Percentiles rank a stretch among this genome's conserved stretches.
Evolutionary conservation across 1,284 basidiomycete species (phyloP).

Genomic region (Pseudozyma tsukubaensis): DNA sequence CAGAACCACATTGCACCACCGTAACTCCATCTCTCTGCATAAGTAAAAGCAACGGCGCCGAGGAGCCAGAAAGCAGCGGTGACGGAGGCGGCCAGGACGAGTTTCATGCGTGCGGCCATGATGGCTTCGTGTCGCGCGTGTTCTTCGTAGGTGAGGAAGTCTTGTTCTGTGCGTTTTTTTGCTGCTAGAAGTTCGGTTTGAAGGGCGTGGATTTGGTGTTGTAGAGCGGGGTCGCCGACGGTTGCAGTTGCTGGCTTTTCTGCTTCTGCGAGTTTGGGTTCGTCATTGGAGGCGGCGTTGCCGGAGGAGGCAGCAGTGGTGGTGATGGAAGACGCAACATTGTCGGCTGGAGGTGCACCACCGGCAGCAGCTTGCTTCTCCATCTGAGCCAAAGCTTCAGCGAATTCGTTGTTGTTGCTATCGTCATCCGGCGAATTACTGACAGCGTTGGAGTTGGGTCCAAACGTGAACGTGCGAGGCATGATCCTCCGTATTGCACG

Average conservation of each 20-base stretch:
- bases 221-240: slow-evolving; percentile 31
- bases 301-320: neutral
- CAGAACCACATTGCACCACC: slow-evolving; percentile 76
- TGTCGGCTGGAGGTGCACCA: neutral
- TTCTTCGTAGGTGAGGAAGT: slow-evolving; percentile 32
- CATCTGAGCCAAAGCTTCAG: slow-evolving; percentile 28
- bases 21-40: slow-evolving; percentile 73
- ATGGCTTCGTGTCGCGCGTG: slow-evolving; percentile 27
- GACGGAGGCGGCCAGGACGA: slow-evolving; percentile 55
- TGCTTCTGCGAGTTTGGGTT: neutral
- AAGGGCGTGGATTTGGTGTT: slow-evolving; percentile 29
- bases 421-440: neutral
- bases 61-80: slow-evolving; percentile 72
- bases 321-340: slow-evolving; percentile 1
- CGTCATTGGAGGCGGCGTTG: neutral
- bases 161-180: slow-evolving; percentile 27
- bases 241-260: slow-evolving; percentile 1
- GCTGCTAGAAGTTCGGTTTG: slow-evolving; percentile 19
- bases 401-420: slow-evolving; percentile 21
- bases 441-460: neutral
- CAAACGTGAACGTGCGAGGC: slow-evolving; percentile 31
- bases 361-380: slow-evolving; percentile 20
- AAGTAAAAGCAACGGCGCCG: slow-evolving; percentile 74
- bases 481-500: slow-evolving; percentile 20
- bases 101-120: slow-evolving; percentile 25